Evolutionary conservation across 345 rosid genomes (phyloP).

Genomic region (Turnera subulata): DNA sequence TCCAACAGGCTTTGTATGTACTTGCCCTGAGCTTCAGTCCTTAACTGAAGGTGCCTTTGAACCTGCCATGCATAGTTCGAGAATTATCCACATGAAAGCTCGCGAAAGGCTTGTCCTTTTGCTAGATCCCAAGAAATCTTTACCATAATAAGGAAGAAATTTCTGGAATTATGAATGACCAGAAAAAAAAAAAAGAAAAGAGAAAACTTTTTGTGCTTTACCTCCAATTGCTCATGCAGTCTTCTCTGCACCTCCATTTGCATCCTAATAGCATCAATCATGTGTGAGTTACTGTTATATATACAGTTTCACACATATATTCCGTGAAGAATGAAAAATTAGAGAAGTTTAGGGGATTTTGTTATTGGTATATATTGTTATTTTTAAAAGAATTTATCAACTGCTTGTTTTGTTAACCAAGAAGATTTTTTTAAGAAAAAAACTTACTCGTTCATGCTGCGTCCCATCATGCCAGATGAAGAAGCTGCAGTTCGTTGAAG

Average conservation of each 20-base stretch:
- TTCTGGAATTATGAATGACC: too few relatives aligned
- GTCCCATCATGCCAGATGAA: constrained; percentile 86
- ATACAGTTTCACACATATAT: too few relatives aligned
- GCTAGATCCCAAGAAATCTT: too few relatives aligned
- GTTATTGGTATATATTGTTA: too few relatives aligned
- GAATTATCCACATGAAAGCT: neutral
- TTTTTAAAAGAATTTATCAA: neutral
- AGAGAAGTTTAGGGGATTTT: too few relatives aligned
- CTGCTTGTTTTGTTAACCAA: neutral
- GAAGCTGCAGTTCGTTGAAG: constrained; percentile 80
- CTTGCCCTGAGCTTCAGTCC: constrained; percentile 99
- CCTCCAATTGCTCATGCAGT: constrained; percentile 97
- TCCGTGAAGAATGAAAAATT: constrained; percentile 11
- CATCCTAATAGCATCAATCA: constrained; percentile 74
- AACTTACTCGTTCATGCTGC: constrained; percentile 93
- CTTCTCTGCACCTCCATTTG: constrained; percentile 99
- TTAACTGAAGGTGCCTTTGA: constrained; percentile 88
- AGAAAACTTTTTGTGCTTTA: constrained; percentile 22
- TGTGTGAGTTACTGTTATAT: constrained; percentile 13
- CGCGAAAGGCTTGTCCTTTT: neutral
- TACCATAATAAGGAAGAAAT: too few relatives aligned
- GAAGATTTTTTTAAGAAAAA: neutral
- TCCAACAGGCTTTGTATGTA: constrained; percentile 95
- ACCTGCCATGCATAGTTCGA: constrained; percentile 44
- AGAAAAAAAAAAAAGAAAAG: too few relatives aligned